Base-by-base conservation (phyloP, 805 yeast genomes). In the Zygosaccharomyces rouxii region DNA sequence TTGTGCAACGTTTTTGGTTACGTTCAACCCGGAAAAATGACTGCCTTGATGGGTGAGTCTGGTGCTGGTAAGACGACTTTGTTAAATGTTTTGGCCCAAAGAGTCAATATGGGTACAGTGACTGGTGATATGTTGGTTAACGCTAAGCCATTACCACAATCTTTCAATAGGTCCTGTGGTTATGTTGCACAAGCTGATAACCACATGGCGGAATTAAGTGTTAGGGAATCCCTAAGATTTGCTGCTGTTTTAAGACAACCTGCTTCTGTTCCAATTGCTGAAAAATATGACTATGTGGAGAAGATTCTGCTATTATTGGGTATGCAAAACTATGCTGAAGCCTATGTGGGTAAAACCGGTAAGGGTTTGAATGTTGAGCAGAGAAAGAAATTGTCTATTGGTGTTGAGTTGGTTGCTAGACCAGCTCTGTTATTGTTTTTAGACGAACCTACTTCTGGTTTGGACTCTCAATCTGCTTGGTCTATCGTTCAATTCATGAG, bases 21-120 rank as follows among this genome's bases (percentile, higher is more conserved):
- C 74, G 88, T 84, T 47, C 81, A 81, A 60, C 92, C 92, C 16
- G 92, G 92, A 58, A 84, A 86, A 49, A 72, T 85, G 66, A 84
- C 90, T 37, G 92, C 92, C 4, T 72, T 85, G 50, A 84, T 85
- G 90, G 94, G 94, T 60, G 86, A 84, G 46, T 85, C 92, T 29
- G 94, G 94, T 71, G 94, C 94, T 40, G 94, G 94, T 71, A 85
- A 85, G 61, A 85, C 94, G 22, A 86, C 92, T 2, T 71, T 85
- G 49, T 72, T 86, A 57, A 84, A 85, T 65, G 82, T 83, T 55
- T 74, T 86, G 51, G 82, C 89, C 19, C 86, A 82, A 60, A 77
- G 92, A 65, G 78, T 83, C 47, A 77, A 81, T 38, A 72, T 78
- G 63, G 94, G 92, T 67, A 81, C 79, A 14, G 78, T 85, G 37